Evolutionary conservation across 805 yeast species (phyloP).

Genomic region (Ogataea ganodermae): DNA sequence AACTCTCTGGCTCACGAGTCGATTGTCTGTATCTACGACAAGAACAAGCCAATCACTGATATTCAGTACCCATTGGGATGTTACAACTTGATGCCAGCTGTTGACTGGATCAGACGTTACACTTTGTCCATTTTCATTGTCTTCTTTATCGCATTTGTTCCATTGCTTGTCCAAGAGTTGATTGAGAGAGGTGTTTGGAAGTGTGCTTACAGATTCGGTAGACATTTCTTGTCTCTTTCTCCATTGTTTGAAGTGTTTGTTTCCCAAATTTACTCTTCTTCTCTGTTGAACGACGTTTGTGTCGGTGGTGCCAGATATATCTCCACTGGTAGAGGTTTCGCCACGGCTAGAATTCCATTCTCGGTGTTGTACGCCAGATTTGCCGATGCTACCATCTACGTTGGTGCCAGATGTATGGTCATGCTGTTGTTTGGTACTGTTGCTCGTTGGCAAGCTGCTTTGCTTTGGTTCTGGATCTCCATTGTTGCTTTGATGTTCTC

Average conservation of each 20-base stretch:
- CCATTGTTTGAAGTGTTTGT: constrained; percentile 85
- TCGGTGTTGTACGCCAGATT: constrained; percentile 73
- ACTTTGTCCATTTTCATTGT: constrained; percentile 80
- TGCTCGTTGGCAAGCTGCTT: constrained; percentile 88
- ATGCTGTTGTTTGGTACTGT: constrained; percentile 73
- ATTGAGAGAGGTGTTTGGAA: constrained; percentile 82
- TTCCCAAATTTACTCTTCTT: constrained; percentile 74
- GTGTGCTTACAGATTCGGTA: constrained; percentile 66
- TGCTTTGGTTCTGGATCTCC: constrained; percentile 97
- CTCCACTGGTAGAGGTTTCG: constrained; percentile 86
- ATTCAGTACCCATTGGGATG: constrained; percentile 67
- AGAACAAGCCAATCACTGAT: constrained; percentile 67
- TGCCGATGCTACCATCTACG: constrained; percentile 79
- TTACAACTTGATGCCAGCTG: constrained; percentile 69
- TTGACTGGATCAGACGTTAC: constrained; percentile 82
- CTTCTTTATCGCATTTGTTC: constrained; percentile 77
- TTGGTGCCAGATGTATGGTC: constrained; percentile 79
- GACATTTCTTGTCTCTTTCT: constrained; percentile 69
- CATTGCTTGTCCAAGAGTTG: constrained; percentile 76
- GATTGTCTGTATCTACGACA: constrained; percentile 66
- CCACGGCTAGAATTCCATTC: constrained; percentile 77
- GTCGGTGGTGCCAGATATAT: constrained; percentile 88
- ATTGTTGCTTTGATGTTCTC: constrained; percentile 84
- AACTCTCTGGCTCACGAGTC: constrained; percentile 75
- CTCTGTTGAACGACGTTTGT: constrained; percentile 68